These are phyloP conservation scores for Teunomyces atbi DNA, from an alignment of 805 yeast genomes.

Conservation along the genomic window DNA sequence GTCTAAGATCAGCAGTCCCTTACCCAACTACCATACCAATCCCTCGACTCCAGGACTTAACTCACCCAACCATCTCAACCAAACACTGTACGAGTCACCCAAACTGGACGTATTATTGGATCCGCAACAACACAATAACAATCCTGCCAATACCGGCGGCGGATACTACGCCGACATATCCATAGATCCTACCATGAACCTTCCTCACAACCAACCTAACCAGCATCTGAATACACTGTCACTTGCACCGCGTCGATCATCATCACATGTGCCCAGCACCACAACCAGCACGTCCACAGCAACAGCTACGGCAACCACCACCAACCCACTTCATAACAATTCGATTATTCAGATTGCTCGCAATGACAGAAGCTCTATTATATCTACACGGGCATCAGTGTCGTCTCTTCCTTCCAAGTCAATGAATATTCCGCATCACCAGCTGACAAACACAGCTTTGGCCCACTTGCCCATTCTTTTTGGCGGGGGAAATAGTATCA, in stretches of 20 bases:
- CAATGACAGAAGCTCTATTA: slow-evolving; percentile 37
- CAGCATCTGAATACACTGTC: slow-evolving; percentile 19
- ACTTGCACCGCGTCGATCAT: slow-evolving; percentile 28
- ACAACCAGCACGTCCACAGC: slow-evolving; percentile 1
- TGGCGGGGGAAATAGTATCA: slow-evolving; percentile 39
- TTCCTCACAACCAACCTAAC: slow-evolving; percentile 41
- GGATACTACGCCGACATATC: slow-evolving; percentile 45
- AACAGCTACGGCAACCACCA: slow-evolving; percentile 2
- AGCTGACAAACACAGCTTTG: slow-evolving; percentile 34
- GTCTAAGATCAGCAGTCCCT: slow-evolving; percentile 27
- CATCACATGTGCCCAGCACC: slow-evolving; percentile 13
- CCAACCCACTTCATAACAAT: slow-evolving; percentile 29
- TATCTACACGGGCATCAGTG: slow-evolving; percentile 37
- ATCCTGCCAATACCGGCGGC: slow-evolving; percentile 31
- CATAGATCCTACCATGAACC: slow-evolving; percentile 45
- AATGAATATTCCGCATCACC: slow-evolving; percentile 49
- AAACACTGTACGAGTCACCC: slow-evolving; percentile 23
- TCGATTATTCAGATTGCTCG: slow-evolving; percentile 40
- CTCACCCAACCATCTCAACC: slow-evolving; percentile 19
- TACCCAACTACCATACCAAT: slow-evolving; percentile 18
- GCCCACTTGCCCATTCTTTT: slow-evolving; percentile 44
- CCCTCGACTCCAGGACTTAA: slow-evolving; percentile 22
- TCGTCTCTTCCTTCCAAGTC: slow-evolving; percentile 43
- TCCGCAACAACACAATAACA: slow-evolving; percentile 28
- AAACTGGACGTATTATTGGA: slow-evolving; percentile 22